These are phyloP conservation scores for Yamadazyma mexicana DNA, from an alignment of 1,139 yeast species.

Conservation along the genomic window DNA sequence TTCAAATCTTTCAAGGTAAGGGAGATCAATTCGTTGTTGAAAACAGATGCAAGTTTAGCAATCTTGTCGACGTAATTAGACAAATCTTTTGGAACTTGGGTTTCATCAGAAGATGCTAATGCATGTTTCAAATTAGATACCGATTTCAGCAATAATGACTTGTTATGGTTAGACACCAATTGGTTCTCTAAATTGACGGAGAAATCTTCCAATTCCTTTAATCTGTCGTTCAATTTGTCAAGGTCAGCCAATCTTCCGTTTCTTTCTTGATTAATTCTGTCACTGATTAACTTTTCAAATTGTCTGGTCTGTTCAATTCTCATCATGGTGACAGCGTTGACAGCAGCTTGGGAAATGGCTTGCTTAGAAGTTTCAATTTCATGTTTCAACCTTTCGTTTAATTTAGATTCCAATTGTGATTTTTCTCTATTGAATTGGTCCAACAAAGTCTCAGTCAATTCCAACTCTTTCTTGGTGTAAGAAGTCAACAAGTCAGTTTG, in stretches of 20 bases:
- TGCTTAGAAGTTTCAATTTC: constrained; percentile 73
- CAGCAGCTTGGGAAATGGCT: constrained; percentile 71
- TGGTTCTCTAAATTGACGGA: constrained; percentile 59
- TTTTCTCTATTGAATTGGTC: constrained; percentile 56
- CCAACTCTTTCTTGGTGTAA: constrained; percentile 57
- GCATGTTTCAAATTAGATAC: constrained; percentile 53
- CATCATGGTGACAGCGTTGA: constrained; percentile 71
- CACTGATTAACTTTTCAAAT: constrained; percentile 63
- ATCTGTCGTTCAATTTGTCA: constrained; percentile 55
- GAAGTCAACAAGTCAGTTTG: constrained; percentile 56
- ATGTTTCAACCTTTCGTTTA: constrained; percentile 55
- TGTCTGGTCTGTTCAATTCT: constrained; percentile 72
- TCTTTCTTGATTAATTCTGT: constrained; percentile 77
- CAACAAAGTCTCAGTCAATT: constrained; percentile 49
- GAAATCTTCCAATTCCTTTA: constrained; percentile 59
- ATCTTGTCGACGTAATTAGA: constrained; percentile 51
- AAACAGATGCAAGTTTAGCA: constrained; percentile 37
- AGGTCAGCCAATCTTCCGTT: constrained; percentile 75
- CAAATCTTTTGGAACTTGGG: constrained; percentile 32
- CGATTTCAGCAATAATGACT: constrained; percentile 57
- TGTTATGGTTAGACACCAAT: constrained; percentile 54
- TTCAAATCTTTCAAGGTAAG: constrained; percentile 39
- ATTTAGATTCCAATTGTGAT: constrained; percentile 60
- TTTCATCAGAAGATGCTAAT: constrained; percentile 31
- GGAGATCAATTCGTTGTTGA: constrained; percentile 44